phyloP scores from a whole-genome alignment of 495 filamentous ascomycete genomes.

The Podospora fimiseda region DNA sequence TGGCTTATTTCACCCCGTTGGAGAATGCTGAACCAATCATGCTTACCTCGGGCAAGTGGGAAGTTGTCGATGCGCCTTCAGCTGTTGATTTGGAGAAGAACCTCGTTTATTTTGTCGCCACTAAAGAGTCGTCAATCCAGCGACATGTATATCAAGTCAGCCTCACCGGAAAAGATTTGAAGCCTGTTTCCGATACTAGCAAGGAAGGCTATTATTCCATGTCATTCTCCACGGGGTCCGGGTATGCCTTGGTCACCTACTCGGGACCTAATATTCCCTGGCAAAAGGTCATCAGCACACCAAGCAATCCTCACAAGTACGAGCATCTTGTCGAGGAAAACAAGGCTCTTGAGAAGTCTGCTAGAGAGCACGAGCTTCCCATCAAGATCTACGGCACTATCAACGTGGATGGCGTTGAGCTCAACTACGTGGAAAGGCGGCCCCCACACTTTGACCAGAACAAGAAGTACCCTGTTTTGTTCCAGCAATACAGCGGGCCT shows the following conservation, averaged over 20 bases:
- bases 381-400: slow-evolving; percentile 80
- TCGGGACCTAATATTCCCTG: slow-evolving; percentile 80
- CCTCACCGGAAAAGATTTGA: slow-evolving; percentile 65
- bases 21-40: slow-evolving; percentile 73
- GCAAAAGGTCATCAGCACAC: slow-evolving; percentile 85
- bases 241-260: slow-evolving; percentile 78
- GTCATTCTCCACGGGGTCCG: slow-evolving; percentile 77
- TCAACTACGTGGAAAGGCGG: slow-evolving; percentile 84
- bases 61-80: slow-evolving; percentile 83
- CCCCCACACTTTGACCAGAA: slow-evolving; percentile 83
- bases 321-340: slow-evolving; percentile 76
- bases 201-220: slow-evolving; percentile 74
- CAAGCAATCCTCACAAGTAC: slow-evolving; percentile 55
- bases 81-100: slow-evolving; percentile 80
- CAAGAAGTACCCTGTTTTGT: slow-evolving; percentile 88
- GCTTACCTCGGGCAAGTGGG: slow-evolving; percentile 86
- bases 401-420: slow-evolving; percentile 58
- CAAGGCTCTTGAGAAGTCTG: slow-evolving; percentile 55
- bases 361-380: slow-evolving; percentile 72
- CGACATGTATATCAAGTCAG: slow-evolving; percentile 86
- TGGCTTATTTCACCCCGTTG: slow-evolving; percentile 91
- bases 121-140: slow-evolving; percentile 79
- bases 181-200: slow-evolving; percentile 66
- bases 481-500: slow-evolving; percentile 87
- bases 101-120: slow-evolving; percentile 83